phyloP scores from a whole-genome alignment of 345 rosid species.

The Brassica carinata region DNA sequence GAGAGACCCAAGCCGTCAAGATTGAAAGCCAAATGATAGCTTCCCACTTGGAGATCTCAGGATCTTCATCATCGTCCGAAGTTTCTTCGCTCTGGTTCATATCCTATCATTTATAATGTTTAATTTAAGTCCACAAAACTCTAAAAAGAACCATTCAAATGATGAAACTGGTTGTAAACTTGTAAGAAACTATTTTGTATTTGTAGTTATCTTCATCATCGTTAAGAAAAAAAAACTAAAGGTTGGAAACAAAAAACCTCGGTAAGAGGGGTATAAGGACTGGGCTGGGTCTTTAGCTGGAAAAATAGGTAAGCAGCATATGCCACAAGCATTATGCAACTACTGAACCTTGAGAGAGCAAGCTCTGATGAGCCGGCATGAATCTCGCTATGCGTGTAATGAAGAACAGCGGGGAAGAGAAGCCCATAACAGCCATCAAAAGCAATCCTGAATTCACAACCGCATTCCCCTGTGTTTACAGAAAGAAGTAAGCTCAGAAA shows the following conservation, averaged over 20 bases:
- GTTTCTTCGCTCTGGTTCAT: constrained; percentile 48
- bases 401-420: constrained; percentile 91
- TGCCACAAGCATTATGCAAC: constrained; percentile 88
- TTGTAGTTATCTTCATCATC: neutral
- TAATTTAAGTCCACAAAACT: constrained; percentile 28
- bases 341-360: constrained; percentile 93
- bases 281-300: constrained; percentile 67
- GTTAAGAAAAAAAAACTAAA: neutral
- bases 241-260: constrained; percentile 54
- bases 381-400: constrained; percentile 85
- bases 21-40: constrained; percentile 80
- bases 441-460: constrained; percentile 84
- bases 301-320: constrained; percentile 84
- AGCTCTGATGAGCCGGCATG: constrained; percentile 84
- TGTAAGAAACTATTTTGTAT: neutral
- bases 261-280: constrained; percentile 51
- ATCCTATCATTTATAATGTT: constrained; percentile 55
- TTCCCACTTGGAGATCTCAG: constrained; percentile 86
- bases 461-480: constrained; percentile 67
- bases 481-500: constrained; percentile 40
- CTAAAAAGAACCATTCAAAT: neutral
- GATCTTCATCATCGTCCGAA: constrained; percentile 54
- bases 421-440: constrained; percentile 97
- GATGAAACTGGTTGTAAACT: constrained; percentile 6
- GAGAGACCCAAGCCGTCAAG: constrained; percentile 89